Evolutionary conservation across 192 early-diverging fungal genomes (phyloP), one percentile per base, ranked within the genome.

Genomic region (Backusella australiensis): DNA sequence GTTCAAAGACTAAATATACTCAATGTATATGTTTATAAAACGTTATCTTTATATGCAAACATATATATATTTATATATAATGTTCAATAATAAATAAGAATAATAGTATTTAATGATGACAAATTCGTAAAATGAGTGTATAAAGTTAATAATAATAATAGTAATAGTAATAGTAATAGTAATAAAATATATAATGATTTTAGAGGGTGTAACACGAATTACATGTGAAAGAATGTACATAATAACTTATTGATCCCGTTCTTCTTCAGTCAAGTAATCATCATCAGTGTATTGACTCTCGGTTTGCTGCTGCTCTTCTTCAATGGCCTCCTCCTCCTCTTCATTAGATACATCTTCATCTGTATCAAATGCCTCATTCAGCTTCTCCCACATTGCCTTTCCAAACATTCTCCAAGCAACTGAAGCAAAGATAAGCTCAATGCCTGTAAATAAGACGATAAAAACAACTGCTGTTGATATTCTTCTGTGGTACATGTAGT

Each of bases 401-500:
- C 77, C 77, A 69, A 78, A 78, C 41, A 78, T 38, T 49, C 76
- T 80, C 87, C 87, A 88, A 26, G 87, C 84, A 36, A 88, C 65
- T n/a, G 83, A 44, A 9, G 85, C 85, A 70, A 85, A 86, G 21
- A 86, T 75, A 29, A 86, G 73, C 63, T 88, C 87, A 74, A 83
- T 84, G 32, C 78, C 75, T 46, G 85, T 79, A 49, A 88, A 88
- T 29, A 88, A 63, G 0, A 75, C 5, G 29, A 82, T 86, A 56
- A 88, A 88, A 6, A 82, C 74, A 42, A 82, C 52, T 1, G 84
- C 87, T 5, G 87, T 86, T 12, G 81, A 67, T 9, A 85, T n/a
- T 67, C 80, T 78, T 67, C 83, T 82, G 63, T 88, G 82, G 72
- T 86, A 88, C 87, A 88, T 88, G 39, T 85, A 85, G 23, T 85